Evolutionary conservation across 805 yeast species (phyloP).

Genomic region (Vanderwaltozyma yarrowii): DNA sequence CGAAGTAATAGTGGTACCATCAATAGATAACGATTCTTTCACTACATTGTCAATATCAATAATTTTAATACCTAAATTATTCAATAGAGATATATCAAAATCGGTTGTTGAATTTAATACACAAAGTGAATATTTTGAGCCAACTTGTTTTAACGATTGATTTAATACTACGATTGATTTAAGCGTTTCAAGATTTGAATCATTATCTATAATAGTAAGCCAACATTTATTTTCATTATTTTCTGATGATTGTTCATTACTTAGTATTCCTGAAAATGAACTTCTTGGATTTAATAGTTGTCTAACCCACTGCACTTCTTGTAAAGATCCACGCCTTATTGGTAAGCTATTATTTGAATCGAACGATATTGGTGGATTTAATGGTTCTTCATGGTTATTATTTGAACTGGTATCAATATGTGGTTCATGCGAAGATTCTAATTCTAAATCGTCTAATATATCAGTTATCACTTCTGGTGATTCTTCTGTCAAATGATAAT

Average conservation of each 20-base stretch:
- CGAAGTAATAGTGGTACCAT: not conserved
- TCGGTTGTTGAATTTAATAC: conserved; percentile 13
- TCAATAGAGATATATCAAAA: conserved; percentile 11
- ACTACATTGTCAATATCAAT: conserved; percentile 3
- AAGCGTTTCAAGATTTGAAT: conserved; percentile 12
- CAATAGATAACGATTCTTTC: not conserved
- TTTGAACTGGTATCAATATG: not conserved
- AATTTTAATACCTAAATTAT: conserved; percentile 8
- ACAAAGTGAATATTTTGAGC: conserved; percentile 17
- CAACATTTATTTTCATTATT: conserved; percentile 14
- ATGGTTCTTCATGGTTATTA: not conserved
- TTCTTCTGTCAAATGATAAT: conserved; percentile 20
- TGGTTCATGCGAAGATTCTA: not conserved
- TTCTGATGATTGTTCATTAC: conserved; percentile 10
- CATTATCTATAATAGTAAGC: conserved; percentile 22
- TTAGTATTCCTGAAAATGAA: conserved; percentile 25
- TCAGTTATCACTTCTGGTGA: conserved; percentile 15
- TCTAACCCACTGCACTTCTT: conserved; percentile 26
- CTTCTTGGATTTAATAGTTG: conserved; percentile 28
- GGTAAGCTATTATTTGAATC: not conserved
- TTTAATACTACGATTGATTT: conserved; percentile 18
- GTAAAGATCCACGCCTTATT: conserved; percentile 21
- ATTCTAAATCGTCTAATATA: conserved; percentile 14
- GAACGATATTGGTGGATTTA: conserved; percentile 1
- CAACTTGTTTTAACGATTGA: conserved; percentile 15